Conservation (phyloP, 495 filamentous ascomycete species). For the Podospora pseudopauciseta region DNA sequence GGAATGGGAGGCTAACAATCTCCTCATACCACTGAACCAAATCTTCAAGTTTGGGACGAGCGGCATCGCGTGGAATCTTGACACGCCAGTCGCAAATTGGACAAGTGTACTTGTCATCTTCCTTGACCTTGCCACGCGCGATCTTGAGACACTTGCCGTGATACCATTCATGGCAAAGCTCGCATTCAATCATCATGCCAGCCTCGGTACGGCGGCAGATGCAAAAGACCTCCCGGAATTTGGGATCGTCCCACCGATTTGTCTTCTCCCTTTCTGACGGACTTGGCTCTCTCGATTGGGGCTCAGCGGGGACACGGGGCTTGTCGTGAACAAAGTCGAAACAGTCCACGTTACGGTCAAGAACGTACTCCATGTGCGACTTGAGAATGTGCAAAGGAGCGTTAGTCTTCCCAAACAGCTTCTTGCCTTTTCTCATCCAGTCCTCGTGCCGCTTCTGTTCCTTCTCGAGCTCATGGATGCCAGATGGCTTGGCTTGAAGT, state of each 20-base stretch:
- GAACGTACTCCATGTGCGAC: conserved; percentile 89
- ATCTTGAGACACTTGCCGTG: conserved; percentile 99
- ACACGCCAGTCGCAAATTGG: conserved; percentile 97
- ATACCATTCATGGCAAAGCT: conserved; percentile 98
- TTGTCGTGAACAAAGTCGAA: conserved; percentile 85
- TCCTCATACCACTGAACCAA: conserved; percentile 84
- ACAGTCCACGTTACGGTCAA: conserved; percentile 81
- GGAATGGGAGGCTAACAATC: conserved; percentile 79
- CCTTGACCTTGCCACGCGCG: conserved; percentile 93
- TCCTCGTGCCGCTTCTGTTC: conserved; percentile 96
- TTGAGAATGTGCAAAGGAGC: conserved; percentile 92
- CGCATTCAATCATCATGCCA: conserved; percentile 99
- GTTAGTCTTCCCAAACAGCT: conserved; percentile 97
- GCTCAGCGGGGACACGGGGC: conserved; percentile 86
- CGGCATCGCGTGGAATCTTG: conserved; percentile 97
- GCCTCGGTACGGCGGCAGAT: conserved; percentile 91
- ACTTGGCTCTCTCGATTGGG: conserved; percentile 78
- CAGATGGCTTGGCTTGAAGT: conserved; percentile 84
- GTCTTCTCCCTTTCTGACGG: conserved; percentile 56
- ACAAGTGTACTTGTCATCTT: conserved; percentile 97
- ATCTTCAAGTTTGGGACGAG: conserved; percentile 92
- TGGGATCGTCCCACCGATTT: conserved; percentile 48
- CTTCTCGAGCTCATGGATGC: conserved; percentile 88
- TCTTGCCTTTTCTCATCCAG: conserved; percentile 99
- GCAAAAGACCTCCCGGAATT: conserved; percentile 83